Conservation (phyloP, 371 early-diverging fungal species). For the Nosema muscidifuracis region DNA sequence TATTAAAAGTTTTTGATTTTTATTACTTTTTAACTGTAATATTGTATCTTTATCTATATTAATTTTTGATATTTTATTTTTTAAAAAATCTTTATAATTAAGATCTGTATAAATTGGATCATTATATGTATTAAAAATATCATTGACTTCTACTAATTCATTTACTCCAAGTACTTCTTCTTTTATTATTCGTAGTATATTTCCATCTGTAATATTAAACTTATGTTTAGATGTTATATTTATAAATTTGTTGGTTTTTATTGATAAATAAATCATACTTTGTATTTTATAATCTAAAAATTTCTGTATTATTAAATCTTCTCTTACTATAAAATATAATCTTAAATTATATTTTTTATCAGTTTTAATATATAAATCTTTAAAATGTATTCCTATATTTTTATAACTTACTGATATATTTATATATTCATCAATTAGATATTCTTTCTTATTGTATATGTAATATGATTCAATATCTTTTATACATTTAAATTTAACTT, state of each 20-base stretch:
- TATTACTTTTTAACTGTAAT: not conserved
- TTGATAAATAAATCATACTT: not conserved
- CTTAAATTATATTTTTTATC: not conserved
- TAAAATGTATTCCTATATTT: not conserved
- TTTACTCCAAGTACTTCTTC: not conserved
- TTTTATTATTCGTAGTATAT: not conserved
- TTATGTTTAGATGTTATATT: not conserved
- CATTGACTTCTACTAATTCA: not conserved
- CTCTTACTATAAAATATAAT: not conserved
- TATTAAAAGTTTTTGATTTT: not conserved
- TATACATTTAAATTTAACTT: not conserved
- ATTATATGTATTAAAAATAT: not conserved
- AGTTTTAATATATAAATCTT: not conserved
- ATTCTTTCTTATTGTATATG: not conserved
- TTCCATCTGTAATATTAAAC: not conserved
- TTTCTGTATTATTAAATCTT: not conserved
- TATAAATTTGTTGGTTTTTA: not conserved
- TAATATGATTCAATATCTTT: not conserved
- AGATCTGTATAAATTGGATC: slow-evolving; percentile 1
- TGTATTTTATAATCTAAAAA: not conserved
- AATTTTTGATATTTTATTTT: not conserved
- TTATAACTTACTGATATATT: not conserved
- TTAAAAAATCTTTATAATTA: not conserved
- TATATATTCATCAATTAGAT: not conserved
- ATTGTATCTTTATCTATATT: not conserved